Conservation (phyloP, 495 filamentous ascomycete species). For the Massariosphaeria phaeospora region DNA sequence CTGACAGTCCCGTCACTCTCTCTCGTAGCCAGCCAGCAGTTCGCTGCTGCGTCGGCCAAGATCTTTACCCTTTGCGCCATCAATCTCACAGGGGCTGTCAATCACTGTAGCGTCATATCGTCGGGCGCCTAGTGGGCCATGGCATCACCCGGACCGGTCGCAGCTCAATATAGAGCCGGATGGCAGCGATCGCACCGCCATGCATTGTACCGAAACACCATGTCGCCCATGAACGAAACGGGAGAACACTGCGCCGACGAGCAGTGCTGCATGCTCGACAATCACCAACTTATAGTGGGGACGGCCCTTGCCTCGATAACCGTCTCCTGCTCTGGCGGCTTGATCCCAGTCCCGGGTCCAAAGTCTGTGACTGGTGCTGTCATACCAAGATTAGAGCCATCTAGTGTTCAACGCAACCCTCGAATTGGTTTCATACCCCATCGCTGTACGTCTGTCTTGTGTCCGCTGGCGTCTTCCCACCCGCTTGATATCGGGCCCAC, state of each 20-base stretch:
- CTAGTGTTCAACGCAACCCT: conserved; percentile 19
- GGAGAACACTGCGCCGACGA: conserved; percentile 7
- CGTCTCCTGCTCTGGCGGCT: background rate
- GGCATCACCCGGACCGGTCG: background rate
- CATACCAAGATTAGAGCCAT: conserved; percentile 20
- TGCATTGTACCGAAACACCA: background rate
- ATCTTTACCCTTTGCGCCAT: conserved; percentile 7
- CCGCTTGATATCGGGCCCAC: background rate
- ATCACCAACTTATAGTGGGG: background rate
- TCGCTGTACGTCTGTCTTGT: conserved; percentile 5
- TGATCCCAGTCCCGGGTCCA: conserved; percentile 8
- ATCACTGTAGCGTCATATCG: conserved; percentile 22
- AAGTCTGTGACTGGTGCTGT: conserved; percentile 2
- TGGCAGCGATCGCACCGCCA: background rate
- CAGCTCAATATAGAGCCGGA: background rate
- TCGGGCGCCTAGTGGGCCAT: conserved; percentile 14
- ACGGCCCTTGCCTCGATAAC: conserved; percentile 1
- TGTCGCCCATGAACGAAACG: background rate
- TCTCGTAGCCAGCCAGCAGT: conserved; percentile 6
- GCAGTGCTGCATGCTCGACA: conserved; percentile 1
- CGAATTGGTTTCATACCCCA: conserved; percentile 11
- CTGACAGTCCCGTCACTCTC: conserved; percentile 19
- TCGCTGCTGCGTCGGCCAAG: conserved; percentile 3
- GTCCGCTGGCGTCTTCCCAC: background rate
- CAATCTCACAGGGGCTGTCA: conserved; percentile 25